phyloP scores from a whole-genome alignment of 805 yeast genomes.

The Kazachstania viticola region DNA sequence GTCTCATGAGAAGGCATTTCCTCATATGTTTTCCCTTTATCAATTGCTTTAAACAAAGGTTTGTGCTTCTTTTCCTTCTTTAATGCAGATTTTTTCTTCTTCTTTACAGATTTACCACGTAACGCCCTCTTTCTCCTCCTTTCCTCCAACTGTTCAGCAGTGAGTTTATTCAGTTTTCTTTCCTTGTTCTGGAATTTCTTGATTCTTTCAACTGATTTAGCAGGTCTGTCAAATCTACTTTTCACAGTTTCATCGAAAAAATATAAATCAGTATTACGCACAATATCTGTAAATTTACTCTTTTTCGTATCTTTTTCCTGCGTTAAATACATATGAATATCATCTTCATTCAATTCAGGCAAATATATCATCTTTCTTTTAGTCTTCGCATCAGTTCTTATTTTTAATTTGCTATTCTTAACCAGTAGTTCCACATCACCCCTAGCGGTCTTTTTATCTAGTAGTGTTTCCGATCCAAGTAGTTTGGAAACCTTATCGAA shows the following conservation, averaged over 20 bases:
- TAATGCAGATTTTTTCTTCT: conserved; percentile 1
- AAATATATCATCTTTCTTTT: conserved; percentile 16
- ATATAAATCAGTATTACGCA: conserved; percentile 23
- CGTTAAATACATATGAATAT: conserved; percentile 10
- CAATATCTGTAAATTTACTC: conserved; percentile 14
- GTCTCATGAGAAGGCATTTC: not conserved
- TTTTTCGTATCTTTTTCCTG: conserved; percentile 22
- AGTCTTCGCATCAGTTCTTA: conserved; percentile 10
- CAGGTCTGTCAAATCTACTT: conserved; percentile 20
- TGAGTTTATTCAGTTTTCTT: not conserved
- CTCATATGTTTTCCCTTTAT: not conserved
- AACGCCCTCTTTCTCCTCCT: too few species aligned
- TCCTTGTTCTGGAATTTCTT: conserved; percentile 17
- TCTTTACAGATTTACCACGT: not conserved
- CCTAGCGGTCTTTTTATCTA: conserved; percentile 45
- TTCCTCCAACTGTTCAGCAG: too few species aligned
- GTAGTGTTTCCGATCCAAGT: conserved; percentile 28
- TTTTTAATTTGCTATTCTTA: conserved; percentile 12
- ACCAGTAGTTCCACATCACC: conserved; percentile 31
- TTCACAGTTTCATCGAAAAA: conserved; percentile 25
- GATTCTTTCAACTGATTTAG: conserved; percentile 23
- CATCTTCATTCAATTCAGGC: conserved; percentile 13
- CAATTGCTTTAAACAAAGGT: not conserved
- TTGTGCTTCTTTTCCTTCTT: not conserved
- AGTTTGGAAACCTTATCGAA: conserved; percentile 30